Evolutionary conservation across 352 stramenopile species (phyloP), one percentile per base, ranked within the genome.

Genomic region (Thalassiosira sp.): DNA sequence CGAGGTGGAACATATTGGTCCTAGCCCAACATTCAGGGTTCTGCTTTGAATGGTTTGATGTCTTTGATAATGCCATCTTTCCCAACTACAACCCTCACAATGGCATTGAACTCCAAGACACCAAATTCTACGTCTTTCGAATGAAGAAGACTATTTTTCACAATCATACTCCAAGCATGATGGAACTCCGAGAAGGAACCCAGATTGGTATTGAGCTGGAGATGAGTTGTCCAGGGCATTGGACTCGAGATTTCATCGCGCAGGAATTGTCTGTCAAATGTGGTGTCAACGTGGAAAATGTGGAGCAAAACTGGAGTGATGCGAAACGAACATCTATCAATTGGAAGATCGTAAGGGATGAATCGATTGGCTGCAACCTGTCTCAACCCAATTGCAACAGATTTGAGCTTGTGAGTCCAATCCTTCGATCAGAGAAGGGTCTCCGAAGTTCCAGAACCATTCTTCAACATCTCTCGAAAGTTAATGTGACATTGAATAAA

Each of bases 311-410:
- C 24, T 64, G 56, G 56, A 46, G 24, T 5, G 56, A 64, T 15
- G 35, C 22, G 5, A 64, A 64, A 10, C 11, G 22, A 24, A 51
- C 5, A 24, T 48, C 53, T 13, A 33, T 15, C n/a, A 45, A 42
- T n/a, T 86, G 79, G 79, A 84, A 84, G 31, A 53, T 86, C 16
- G 64, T 84, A 5, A 33, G 45, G 11, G 79, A 86, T 67, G n/a
- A 5, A 7, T 66, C 24, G n/a, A 75, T 84, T 52, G 24, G 28
- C 2, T 86, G 79, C 45, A 76, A 57, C 15, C 10, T 6, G 2
- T 75, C 42, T 15, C 2, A 53, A 1, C 79, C 79, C 5, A 42
- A 79, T 63, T 86, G 79, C 49, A 77, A 72, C 42, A 74, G 51
- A 22, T 84, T 86, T 53, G 79, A 86, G 64, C 43, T 86, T 18